Evolutionary conservation across 2,329 filamentous ascomycete genomes (phyloP), one percentile per base, ranked within the genome.

Genomic region (Clarireedia homoeocarpa): DNA sequence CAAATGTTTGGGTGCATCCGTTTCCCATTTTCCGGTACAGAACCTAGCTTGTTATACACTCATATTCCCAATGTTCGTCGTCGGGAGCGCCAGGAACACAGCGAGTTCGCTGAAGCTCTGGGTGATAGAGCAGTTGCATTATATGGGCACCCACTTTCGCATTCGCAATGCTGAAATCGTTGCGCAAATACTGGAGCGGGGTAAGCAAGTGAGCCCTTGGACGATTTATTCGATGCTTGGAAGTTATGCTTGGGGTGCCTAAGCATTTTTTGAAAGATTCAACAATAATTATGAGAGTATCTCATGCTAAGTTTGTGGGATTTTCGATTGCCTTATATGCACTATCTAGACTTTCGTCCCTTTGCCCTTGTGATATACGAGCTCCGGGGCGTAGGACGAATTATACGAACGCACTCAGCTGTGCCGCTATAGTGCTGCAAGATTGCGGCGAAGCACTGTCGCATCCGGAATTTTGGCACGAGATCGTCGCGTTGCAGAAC

Each of bases 161-260:
- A 61, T 61, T 47, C 55, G 48, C n/a, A 58, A 61, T 53, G 60
- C 60, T n/a, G 51, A 55, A 36, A 5, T 58, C 9, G 59, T 62
- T 26, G 59, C 52, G 23, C 51, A 56, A 36, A 51, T 59, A 12
- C 40, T 61, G 5, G 51, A 59, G 15, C 14, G 26, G 6, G 44
- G 20, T 27, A 48, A 5, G 7, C 40, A 60, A n/a, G 6, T 24
- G 5, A 27, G 46, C 39, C 42, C 56, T 17, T 59, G 52, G 55
- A 50, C 40, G 30, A 27, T 62, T 3, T 61, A 61, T 46, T 38
- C 53, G 6, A 47, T 58, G 53, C 56, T 61, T 40, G 61, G 59
- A 14, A 56, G 59, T 40, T 59, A 62, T 46, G 57, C 59, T 3
- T 60, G 59, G 14, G 45, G 46, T 9, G 50, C 48, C 20, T 61